These are phyloP conservation scores for Helenozyma rhizophorensis DNA, from an alignment of 805 yeast genomes.

Conservation along the genomic window DNA sequence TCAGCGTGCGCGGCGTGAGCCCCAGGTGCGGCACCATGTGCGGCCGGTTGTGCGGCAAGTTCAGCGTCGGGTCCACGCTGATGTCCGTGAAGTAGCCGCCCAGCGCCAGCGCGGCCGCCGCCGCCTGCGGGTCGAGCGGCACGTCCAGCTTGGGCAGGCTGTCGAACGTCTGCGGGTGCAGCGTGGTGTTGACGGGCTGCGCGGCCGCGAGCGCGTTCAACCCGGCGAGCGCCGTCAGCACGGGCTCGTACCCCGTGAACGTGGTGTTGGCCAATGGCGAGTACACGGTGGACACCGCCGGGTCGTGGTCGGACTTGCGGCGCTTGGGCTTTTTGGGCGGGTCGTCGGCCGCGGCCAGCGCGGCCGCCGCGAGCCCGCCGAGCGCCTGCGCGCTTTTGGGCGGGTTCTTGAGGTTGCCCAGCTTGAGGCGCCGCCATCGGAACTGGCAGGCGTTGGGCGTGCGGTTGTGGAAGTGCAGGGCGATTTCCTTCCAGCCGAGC, in stretches of 20 bases:
- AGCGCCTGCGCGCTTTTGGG: conserved; percentile 31
- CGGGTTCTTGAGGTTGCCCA: conserved; percentile 33
- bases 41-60: conserved; percentile 39
- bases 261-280: conserved; percentile 33
- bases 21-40: conserved; percentile 22
- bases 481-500: conserved; percentile 87
- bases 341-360: conserved; percentile 3
- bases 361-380: conserved; percentile 8
- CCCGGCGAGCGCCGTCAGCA: conserved; percentile 41
- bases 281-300: conserved; percentile 27
- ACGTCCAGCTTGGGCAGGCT: conserved; percentile 24
- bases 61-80: conserved; percentile 42
- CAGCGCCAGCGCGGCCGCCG: conserved; percentile 24
- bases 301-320: conserved; percentile 9
- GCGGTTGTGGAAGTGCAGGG: conserved; percentile 70
- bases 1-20: conserved; percentile 14
- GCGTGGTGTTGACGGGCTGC: conserved; percentile 12
- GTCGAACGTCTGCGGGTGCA: conserved; percentile 20
- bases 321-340: conserved; percentile 5
- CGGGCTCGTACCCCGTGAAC: conserved; percentile 39
- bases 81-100: conserved; percentile 45
- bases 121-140: conserved; percentile 29
- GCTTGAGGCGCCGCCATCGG: conserved; percentile 71
- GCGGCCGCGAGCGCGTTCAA: conserved; percentile 37
- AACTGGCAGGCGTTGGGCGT: conserved; percentile 90